phyloP scores from a whole-genome alignment of 257 asterid species.

The Ophiorrhiza pumila region DNA sequence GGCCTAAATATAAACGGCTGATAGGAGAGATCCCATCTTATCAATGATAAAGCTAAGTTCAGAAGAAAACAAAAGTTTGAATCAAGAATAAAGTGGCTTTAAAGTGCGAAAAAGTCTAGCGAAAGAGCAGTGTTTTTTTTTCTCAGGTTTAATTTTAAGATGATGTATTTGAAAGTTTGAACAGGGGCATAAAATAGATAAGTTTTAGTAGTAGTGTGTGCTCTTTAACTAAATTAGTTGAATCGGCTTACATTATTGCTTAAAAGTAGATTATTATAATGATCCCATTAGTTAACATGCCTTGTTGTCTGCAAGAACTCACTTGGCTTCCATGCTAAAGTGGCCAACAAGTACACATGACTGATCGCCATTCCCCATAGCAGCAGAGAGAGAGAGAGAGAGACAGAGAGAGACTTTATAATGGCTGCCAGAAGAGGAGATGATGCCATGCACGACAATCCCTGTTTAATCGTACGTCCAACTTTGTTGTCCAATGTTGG shows the following conservation, averaged over 20 bases:
- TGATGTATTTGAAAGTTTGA: constrained; percentile 33
- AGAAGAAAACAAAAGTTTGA: constrained; percentile 18
- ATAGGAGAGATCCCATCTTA: constrained; percentile 16
- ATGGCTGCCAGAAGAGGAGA: constrained; percentile 43
- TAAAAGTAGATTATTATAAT: constrained; percentile 36
- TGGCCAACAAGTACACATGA: constrained; percentile 75
- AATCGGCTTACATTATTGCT: constrained; percentile 45
- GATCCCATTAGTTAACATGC: constrained; percentile 44
- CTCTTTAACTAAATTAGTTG: constrained; percentile 26
- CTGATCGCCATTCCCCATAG: constrained; percentile 18
- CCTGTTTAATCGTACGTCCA: constrained; percentile 1
- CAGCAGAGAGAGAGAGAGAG: too few species aligned
- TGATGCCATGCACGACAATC: constrained; percentile 35
- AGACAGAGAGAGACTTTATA: too few species aligned
- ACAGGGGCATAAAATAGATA: constrained; percentile 30
- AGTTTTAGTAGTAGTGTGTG: constrained; percentile 15
- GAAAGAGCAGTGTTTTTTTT: background rate
- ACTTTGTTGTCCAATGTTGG: background rate
- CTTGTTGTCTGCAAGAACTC: constrained; percentile 45
- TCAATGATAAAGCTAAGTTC: constrained; percentile 18
- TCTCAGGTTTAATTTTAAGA: too few species aligned
- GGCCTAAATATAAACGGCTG: constrained; percentile 6
- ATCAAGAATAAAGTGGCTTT: constrained; percentile 16
- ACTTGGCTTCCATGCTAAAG: constrained; percentile 32
- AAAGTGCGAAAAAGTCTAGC: constrained; percentile 1